Evolutionary conservation across 139 green algal genomes (phyloP).

Genomic region (Zygnema circumcarinatum): DNA sequence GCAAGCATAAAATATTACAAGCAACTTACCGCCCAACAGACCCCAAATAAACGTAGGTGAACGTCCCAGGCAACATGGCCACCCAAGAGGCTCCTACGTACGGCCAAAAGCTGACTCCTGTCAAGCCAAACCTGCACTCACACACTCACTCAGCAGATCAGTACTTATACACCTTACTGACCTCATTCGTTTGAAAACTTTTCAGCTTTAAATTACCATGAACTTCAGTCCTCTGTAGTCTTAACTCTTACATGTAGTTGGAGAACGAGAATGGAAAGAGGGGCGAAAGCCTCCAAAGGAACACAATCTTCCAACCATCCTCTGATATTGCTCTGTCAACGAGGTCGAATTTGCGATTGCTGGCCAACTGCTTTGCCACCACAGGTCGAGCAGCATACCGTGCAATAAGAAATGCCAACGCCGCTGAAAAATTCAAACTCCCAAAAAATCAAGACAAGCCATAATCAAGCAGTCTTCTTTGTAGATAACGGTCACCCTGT

Average conservation of each 20-base stretch:
- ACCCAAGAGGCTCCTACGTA: conserved; percentile 85
- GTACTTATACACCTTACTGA: not conserved
- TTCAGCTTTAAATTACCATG: not conserved
- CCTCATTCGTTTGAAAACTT: not conserved
- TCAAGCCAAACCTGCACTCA: conserved; percentile 69
- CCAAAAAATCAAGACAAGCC: no score
- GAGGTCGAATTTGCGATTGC: conserved; percentile 60
- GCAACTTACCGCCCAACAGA: conserved; percentile 2
- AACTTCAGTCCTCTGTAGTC: not conserved
- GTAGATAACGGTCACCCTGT: no score
- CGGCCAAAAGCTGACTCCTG: conserved; percentile 74
- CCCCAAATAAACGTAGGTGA: conserved; percentile 60
- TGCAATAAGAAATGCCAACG: conserved; percentile 89
- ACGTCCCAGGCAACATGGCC: conserved; percentile 94
- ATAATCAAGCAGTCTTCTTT: no score
- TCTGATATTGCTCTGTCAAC: conserved; percentile 88
- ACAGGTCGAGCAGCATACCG: conserved; percentile 85
- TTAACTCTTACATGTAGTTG: conserved; percentile 85
- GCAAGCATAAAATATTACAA: no score
- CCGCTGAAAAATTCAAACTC: conserved; percentile 62
- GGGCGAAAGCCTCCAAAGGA: conserved; percentile 87
- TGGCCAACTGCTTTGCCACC: conserved; percentile 75
- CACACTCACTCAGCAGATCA: not conserved
- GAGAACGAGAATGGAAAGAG: conserved; percentile 87
- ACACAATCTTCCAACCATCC: conserved; percentile 87